A percentile compares a stretch with the other conserved stretches of the same genome.
Evolutionary conservation across 257 asterid species (phyloP).

Genomic region (Gynochthodes officinalis): DNA sequence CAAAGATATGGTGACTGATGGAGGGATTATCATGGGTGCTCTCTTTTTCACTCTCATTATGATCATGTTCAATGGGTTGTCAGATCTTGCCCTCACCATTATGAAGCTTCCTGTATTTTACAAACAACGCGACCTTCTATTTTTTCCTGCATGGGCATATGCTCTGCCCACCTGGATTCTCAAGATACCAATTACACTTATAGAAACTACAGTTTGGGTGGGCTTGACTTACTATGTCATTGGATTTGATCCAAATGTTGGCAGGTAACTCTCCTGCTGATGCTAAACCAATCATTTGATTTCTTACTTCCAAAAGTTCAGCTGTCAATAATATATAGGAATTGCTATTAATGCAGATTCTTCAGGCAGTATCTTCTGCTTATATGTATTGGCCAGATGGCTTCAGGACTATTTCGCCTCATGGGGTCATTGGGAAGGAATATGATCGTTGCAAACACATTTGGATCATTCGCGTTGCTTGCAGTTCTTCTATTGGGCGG

Average conservation of each 20-base stretch:
- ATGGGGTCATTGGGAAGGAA: constrained; percentile 82
- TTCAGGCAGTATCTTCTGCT: constrained; percentile 57
- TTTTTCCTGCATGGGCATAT: constrained; percentile 87
- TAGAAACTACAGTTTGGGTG: constrained; percentile 77
- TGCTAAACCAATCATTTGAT: neutral
- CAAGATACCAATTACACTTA: constrained; percentile 62
- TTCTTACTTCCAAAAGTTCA: neutral
- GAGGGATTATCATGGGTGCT: constrained; percentile 80
- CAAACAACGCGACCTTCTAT: constrained; percentile 79
- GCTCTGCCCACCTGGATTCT: constrained; percentile 86
- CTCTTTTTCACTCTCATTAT: constrained; percentile 69
- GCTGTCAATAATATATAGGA: neutral
- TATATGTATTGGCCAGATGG: constrained; percentile 83
- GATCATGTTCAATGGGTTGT: constrained; percentile 81
- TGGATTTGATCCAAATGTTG: constrained; percentile 81
- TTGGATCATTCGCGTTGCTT: constrained; percentile 82
- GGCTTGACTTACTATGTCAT: constrained; percentile 74
- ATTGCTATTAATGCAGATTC: constrained; percentile 45
- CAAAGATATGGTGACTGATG: constrained; percentile 58
- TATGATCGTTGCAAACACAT: constrained; percentile 85
- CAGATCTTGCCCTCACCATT: constrained; percentile 79
- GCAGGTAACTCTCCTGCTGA: constrained; percentile 41
- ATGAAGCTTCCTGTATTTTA: constrained; percentile 83
- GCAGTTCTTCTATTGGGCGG: constrained; percentile 90
- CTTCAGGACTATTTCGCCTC: constrained; percentile 80